Conservation (phyloP, 2,329 filamentous ascomycete genomes). For the Aquanectria penicillioides region DNA sequence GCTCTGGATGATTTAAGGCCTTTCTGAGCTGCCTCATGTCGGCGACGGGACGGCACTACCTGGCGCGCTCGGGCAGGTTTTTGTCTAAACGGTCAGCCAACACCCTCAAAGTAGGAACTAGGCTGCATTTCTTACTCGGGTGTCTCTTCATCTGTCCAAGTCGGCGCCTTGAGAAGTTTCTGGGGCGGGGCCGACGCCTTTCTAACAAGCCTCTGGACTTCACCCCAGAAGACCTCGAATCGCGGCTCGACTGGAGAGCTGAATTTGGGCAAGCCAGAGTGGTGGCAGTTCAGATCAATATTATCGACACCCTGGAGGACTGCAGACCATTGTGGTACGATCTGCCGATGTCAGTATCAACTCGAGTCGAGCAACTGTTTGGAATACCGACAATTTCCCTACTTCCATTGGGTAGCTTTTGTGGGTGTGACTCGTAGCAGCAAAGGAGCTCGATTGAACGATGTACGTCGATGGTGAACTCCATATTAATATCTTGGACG, state of each 20-base stretch:
- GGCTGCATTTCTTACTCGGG: background rate
- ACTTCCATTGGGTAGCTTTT: constrained; percentile 26
- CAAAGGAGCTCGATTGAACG: constrained; percentile 33
- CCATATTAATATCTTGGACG: constrained; percentile 36
- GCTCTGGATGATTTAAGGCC: constrained; percentile 16
- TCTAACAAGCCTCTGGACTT: constrained; percentile 30
- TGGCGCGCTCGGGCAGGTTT: background rate
- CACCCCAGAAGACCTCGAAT: constrained; percentile 34
- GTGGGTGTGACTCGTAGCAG: constrained; percentile 34
- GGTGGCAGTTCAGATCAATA: constrained; percentile 33
- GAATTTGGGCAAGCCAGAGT: constrained; percentile 32
- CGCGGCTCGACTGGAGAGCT: constrained; percentile 26
- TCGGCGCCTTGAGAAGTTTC: constrained; percentile 24
- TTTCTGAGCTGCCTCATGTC: constrained; percentile 17
- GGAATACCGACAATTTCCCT: constrained; percentile 28
- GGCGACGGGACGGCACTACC: constrained; percentile 2
- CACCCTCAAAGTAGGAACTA: accelerated
- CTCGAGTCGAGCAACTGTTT: background rate
- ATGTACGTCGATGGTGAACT: constrained; percentile 35
- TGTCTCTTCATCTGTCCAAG: constrained; percentile 28
- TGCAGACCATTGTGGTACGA: constrained; percentile 35
- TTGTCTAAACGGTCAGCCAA: background rate
- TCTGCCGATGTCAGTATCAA: constrained; percentile 18
- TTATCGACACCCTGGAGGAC: constrained; percentile 34
- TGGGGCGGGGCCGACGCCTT: constrained; percentile 14